Evolutionary conservation across 441 rosid genomes (phyloP), one percentile per base, ranked within the genome.

Genomic region (Omphalea diandra): DNA sequence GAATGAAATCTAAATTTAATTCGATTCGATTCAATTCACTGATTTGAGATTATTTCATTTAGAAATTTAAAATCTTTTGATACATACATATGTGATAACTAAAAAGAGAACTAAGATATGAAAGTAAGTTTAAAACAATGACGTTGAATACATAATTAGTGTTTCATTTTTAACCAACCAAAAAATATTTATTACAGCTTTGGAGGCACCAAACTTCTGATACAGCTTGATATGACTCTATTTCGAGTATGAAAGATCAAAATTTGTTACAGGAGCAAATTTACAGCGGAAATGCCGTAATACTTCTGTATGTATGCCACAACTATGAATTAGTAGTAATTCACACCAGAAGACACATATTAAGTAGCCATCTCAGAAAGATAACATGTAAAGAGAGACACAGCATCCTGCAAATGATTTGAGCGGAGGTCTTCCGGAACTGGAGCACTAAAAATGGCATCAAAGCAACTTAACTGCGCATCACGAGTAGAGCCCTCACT

Each of bases 351-450:
- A 32, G 32, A 12, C 27, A 31, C 29, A 60, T 20, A 43, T 72
- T 83, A 83, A 38, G 83, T 67, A 35, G 87, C 80, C 75, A 78
- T 81, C 75, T 84, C 90, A 0, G 90, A 79, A 43, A 95, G 91
- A 70, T 93, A 85, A 67, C 84, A 80, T 1, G 97, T 82, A 71
- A 86, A 95, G 32, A 95, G 87, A 29, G 95, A 71, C 40, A 90
- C 98, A 4, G 97, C 94, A 73, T 93, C 99, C 81, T 95, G 99
- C 76, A 95, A 72, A 86, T 93, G 94, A 71, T 70, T 78, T 17
- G 96, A 81, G 31, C 86, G 87, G n/a, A 54, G 50, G 77, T 95
- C 96, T 81, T 87, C 91, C 0, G 96, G 95, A 31, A 83, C 52
- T 0, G 98, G 96, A 44, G 91, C 96, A 40, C 74, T 70, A 57